Conservation (phyloP, 2,329 filamentous ascomycete species). For the Rhytidhysteron rufulum region DNA sequence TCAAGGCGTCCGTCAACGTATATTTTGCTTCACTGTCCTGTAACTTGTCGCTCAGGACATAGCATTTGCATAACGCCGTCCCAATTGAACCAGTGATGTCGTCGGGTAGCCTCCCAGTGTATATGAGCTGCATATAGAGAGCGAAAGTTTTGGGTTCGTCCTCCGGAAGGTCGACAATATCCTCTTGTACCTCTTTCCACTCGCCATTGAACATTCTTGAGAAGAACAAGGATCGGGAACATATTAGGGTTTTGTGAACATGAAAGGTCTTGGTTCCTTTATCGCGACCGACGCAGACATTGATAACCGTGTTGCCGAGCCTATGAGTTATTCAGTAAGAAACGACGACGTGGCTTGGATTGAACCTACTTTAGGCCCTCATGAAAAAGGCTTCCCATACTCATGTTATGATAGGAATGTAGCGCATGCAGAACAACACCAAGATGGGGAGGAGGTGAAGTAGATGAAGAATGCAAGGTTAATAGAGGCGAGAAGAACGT, state of each 20-base stretch:
- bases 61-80: constrained; percentile 10
- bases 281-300: background rate
- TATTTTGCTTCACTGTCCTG: constrained; percentile 18
- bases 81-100: background rate
- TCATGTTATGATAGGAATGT: too few relatives aligned
- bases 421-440: too few relatives aligned
- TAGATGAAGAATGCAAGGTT: too few relatives aligned
- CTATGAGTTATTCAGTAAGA: too few relatives aligned
- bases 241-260: constrained; percentile 10
- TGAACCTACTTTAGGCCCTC: too few relatives aligned
- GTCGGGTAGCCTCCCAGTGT: background rate
- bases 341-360: too few relatives aligned
- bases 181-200: constrained; percentile 5
- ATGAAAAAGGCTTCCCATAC: too few relatives aligned
- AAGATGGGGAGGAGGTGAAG: too few relatives aligned
- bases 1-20: constrained; percentile 12
- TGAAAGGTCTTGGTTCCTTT: constrained; percentile 3
- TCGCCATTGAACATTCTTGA: background rate
- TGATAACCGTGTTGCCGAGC: background rate
- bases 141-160: constrained; percentile 7
- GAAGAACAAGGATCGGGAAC: constrained; percentile 8
- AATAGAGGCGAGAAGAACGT: too few relatives aligned
- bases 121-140: constrained; percentile 5
- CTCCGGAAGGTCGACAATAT: constrained; percentile 6
- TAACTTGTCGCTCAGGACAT: constrained; percentile 15